Percentiles rank a stretch among this genome's conserved stretches.
phyloP scores from a whole-genome alignment of 192 early-diverging fungal species.

The Funneliformis mosseae region DNA sequence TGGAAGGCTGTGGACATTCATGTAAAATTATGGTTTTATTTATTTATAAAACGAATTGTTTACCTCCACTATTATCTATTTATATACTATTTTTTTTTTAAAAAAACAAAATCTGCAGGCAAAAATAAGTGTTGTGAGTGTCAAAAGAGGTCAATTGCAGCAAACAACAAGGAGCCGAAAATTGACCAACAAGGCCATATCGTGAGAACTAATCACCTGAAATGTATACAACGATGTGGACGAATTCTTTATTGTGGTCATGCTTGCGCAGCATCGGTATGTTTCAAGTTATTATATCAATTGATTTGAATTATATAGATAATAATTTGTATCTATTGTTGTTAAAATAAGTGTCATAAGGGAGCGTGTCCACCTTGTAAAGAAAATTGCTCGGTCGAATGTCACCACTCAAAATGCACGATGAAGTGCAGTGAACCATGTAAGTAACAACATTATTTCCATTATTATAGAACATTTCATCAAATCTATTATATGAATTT shows the following conservation, averaged over 20 bases:
- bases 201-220: constrained; percentile 30
- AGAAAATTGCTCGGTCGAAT: neutral
- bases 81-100: constrained; percentile 30
- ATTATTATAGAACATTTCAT: too few relatives aligned
- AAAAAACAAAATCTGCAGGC: constrained; percentile 35
- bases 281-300: constrained; percentile 26
- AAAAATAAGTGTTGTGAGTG: neutral
- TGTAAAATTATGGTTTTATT: constrained; percentile 35
- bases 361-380: neutral
- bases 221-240: constrained; percentile 45
- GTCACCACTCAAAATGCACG: neutral
- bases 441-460: neutral
- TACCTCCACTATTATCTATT: too few relatives aligned
- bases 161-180: neutral
- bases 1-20: constrained; percentile 43
- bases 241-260: constrained; percentile 42
- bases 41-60: constrained; percentile 27
- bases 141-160: neutral
- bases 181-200: constrained; percentile 7
- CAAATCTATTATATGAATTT: neutral
- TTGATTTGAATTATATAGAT: neutral
- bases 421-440: neutral
- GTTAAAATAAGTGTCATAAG: neutral
- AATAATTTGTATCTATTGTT: neutral
- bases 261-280: constrained; percentile 45